These are phyloP conservation scores for Penicillium maclennaniae DNA, from an alignment of 495 filamentous ascomycete species.

Conservation along the genomic window DNA sequence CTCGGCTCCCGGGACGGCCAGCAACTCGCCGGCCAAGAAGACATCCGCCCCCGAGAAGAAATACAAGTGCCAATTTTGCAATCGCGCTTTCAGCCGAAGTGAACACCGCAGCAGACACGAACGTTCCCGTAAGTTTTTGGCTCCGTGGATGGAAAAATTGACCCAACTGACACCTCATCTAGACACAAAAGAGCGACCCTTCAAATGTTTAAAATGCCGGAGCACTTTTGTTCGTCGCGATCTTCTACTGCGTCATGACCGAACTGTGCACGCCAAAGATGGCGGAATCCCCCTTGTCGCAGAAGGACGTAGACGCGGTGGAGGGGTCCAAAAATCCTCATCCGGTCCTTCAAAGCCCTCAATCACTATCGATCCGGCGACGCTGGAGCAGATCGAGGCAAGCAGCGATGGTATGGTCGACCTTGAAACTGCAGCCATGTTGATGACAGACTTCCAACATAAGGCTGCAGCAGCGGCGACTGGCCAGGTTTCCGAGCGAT, in stretches of 20 bases:
- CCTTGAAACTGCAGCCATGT: slow-evolving; percentile 96
- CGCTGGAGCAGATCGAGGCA: slow-evolving; percentile 91
- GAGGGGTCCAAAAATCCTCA: slow-evolving; percentile 56
- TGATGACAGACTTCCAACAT: slow-evolving; percentile 98
- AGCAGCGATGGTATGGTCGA: slow-evolving; percentile 94
- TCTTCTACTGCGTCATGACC: slow-evolving; percentile 92
- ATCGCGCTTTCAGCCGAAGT: slow-evolving; percentile 92
- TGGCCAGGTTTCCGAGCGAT: slow-evolving; percentile 65
- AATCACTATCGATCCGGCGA: slow-evolving; percentile 79
- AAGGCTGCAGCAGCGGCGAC: slow-evolving; percentile 86
- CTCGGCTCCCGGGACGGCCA: slow-evolving; percentile 62
- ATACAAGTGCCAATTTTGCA: slow-evolving; percentile 99
- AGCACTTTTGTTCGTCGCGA: slow-evolving; percentile 98
- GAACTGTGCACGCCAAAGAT: slow-evolving; percentile 98
- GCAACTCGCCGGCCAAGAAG: slow-evolving; percentile 54
- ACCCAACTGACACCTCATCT: slow-evolving; percentile 8
- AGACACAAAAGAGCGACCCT: slow-evolving; percentile 99
- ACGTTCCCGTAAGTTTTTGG: slow-evolving; percentile 80
- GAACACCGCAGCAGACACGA: slow-evolving; percentile 97
- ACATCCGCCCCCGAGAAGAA: slow-evolving; percentile 82
- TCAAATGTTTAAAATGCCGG: slow-evolving; percentile 96
- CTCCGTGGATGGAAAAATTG: not conserved
- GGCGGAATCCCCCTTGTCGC: slow-evolving; percentile 92
- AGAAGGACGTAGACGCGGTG: slow-evolving; percentile 84
- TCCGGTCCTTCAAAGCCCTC: slow-evolving; percentile 75